These are phyloP conservation scores for Pueraria montana DNA, from an alignment of 306 rosid genomes.

Conservation along the genomic window DNA sequence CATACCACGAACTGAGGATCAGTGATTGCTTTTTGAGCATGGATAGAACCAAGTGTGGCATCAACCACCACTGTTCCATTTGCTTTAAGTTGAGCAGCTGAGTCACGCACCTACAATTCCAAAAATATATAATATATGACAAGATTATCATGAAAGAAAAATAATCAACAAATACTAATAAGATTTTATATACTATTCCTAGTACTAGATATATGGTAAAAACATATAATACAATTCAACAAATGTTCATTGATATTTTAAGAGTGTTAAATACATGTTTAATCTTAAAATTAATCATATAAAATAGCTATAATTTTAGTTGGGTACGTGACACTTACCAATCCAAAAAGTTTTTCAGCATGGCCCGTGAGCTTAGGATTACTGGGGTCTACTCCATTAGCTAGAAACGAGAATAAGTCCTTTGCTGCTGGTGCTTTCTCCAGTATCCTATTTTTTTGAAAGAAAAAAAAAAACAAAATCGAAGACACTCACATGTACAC, in stretches of 20 bases:
- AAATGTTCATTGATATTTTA: no score
- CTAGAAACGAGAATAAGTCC: constrained; percentile 46
- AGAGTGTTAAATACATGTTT: no score
- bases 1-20: constrained; percentile 41
- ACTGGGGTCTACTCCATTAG: constrained; percentile 15
- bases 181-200: no score
- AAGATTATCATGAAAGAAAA: neutral
- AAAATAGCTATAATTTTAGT: neutral
- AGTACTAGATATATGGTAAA: no score
- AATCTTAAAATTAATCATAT: no score
- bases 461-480: neutral
- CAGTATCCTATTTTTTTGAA: no score
- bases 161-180: no score
- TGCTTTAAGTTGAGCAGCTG: constrained; percentile 43
- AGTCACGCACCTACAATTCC: neutral
- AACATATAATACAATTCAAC: no score
- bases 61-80: constrained; percentile 20
- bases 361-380: constrained; percentile 42
- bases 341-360: constrained; percentile 43
- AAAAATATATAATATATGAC: neutral
- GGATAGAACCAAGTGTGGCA: constrained; percentile 32
- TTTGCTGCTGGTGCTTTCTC: constrained; percentile 47
- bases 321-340: constrained; percentile 36
- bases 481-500: neutral
- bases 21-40: constrained; percentile 16